These are phyloP conservation scores for Sedum album DNA, from an alignment of 164 flowering plant species.

Conservation along the genomic window DNA sequence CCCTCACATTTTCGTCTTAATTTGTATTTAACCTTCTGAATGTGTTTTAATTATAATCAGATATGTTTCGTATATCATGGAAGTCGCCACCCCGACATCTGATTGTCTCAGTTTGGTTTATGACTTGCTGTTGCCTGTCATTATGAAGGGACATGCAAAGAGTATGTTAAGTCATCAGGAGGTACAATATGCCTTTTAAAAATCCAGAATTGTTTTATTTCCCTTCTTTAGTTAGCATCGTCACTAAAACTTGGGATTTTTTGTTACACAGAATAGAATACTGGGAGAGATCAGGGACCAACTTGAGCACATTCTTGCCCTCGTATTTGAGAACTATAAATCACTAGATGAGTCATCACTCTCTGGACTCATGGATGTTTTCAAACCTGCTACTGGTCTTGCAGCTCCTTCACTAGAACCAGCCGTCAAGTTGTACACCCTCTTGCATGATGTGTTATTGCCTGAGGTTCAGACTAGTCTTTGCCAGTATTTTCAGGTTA, in stretches of 20 bases:
- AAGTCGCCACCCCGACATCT: constrained; percentile 93
- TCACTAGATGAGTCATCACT: constrained; percentile 68
- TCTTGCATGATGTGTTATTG: constrained; percentile 72
- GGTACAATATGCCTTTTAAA: constrained; percentile 30
- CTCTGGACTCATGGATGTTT: constrained; percentile 71
- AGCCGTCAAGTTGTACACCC: constrained; percentile 73
- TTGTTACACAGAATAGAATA: constrained; percentile 61
- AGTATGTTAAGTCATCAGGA: constrained; percentile 87
- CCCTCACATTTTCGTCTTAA: background rate
- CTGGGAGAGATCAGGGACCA: constrained; percentile 83
- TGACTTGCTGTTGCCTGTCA: constrained; percentile 66
- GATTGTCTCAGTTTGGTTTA: constrained; percentile 75
- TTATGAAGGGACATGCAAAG: constrained; percentile 59
- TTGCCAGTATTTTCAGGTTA: constrained; percentile 79
- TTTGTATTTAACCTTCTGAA: background rate
- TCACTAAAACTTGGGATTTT: background rate
- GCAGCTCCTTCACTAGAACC: constrained; percentile 79
- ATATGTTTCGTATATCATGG: constrained; percentile 91
- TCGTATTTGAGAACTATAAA: constrained; percentile 83
- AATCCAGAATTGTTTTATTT: background rate
- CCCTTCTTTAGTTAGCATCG: too few relatives aligned
- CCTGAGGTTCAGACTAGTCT: constrained; percentile 76
- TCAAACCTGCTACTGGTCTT: constrained; percentile 65
- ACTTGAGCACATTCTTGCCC: constrained; percentile 66
- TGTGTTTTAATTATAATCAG: constrained; percentile 23